These are phyloP conservation scores for Geotrichum klebahnii DNA, from an alignment of 1,139 yeast species.

Conservation along the genomic window DNA sequence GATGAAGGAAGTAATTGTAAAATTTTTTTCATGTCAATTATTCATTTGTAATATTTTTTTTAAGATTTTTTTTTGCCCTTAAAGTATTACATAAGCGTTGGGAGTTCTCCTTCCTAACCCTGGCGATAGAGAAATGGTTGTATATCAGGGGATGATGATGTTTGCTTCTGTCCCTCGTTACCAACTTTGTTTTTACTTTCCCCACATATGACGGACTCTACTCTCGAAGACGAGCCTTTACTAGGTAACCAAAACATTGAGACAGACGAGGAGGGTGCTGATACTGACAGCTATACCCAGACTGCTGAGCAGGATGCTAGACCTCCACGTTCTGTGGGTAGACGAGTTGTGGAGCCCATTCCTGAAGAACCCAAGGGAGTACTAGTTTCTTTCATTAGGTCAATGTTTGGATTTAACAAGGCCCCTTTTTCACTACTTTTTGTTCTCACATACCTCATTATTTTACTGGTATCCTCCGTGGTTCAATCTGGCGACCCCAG, in stretches of 20 bases:
- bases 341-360: neutral
- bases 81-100: constrained; percentile 5
- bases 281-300: neutral
- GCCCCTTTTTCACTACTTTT: constrained; percentile 31
- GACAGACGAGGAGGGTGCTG: neutral
- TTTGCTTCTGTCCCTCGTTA: neutral
- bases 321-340: no score
- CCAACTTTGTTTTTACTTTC: no score
- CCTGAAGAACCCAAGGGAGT: neutral
- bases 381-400: constrained; percentile 7
- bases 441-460: constrained; percentile 25
- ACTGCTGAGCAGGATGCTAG: neutral
- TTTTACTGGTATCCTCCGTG: constrained; percentile 17
- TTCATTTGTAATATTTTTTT: constrained; percentile 3
- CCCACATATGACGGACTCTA: constrained; percentile 9
- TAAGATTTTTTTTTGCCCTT: neutral
- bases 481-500: constrained; percentile 23
- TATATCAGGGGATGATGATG: constrained; percentile 3
- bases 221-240: constrained; percentile 15
- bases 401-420: constrained; percentile 32
- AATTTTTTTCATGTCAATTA: neutral
- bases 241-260: neutral
- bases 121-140: constrained; percentile 2
- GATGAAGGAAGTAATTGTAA: neutral
- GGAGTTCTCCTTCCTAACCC: constrained; percentile 11